Percentiles rank a stretch among this genome's conserved stretches.
These are phyloP conservation scores for Mucor indicus DNA, from an alignment of 371 early-diverging fungal species.

Conservation along the genomic window DNA sequence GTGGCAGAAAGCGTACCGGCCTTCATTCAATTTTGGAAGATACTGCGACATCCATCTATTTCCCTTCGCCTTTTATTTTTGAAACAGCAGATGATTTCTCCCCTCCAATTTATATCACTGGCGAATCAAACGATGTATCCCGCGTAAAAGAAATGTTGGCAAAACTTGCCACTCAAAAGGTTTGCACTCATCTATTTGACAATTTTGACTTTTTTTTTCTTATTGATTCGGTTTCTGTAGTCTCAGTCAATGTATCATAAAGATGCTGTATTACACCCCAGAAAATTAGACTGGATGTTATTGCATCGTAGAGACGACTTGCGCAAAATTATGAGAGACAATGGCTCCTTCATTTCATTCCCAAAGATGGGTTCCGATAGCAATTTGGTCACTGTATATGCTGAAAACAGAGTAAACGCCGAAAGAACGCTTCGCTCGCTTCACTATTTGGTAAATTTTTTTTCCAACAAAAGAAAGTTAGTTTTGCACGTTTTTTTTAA, in stretches of 20 bases:
- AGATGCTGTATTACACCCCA: constrained; percentile 44
- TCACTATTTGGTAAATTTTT: constrained; percentile 55
- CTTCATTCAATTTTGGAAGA: constrained; percentile 72
- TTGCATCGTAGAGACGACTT: constrained; percentile 59
- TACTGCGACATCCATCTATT: constrained; percentile 73
- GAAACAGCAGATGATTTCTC: constrained; percentile 14
- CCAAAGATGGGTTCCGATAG: constrained; percentile 61
- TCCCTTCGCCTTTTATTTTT: constrained; percentile 69
- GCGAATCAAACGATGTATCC: constrained; percentile 31
- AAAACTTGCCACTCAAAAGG: constrained; percentile 44
- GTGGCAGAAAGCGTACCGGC: constrained; percentile 71
- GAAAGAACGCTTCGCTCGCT: constrained; percentile 69
- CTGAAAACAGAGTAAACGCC: constrained; percentile 66
- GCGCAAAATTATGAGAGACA: constrained; percentile 70
- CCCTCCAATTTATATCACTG: constrained; percentile 39
- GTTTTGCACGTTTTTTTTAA: no score
- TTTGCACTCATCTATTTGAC: constrained; percentile 7
- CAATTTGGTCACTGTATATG: constrained; percentile 57
- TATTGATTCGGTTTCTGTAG: constrained; percentile 16
- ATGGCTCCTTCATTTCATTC: constrained; percentile 63
- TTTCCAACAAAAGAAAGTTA: background rate
- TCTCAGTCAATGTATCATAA: constrained; percentile 45
- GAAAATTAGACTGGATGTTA: constrained; percentile 79
- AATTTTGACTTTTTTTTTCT: background rate
- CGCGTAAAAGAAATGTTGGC: constrained; percentile 48